Evolutionary conservation across 345 rosid species (phyloP), one percentile per base, ranked within the genome.

Genomic region (Isatis tinctoria): DNA sequence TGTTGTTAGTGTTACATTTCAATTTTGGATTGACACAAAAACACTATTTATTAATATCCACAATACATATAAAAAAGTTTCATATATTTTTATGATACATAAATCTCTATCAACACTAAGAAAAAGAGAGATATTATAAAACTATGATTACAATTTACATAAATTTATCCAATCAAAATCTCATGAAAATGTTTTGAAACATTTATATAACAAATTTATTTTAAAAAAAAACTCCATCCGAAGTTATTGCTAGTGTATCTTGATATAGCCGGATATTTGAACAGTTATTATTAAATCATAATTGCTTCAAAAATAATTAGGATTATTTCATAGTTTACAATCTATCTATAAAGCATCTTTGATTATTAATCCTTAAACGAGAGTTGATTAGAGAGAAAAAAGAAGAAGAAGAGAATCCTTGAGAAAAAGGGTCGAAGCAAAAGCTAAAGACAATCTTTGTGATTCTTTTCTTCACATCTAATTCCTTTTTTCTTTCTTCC

Each of bases 381-480:
- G 2, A 66, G 41, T 63, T 39, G 60, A 59, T 48, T 49, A 67
- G 72, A 61, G 35, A 57, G 35, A 16, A 4, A 0, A 24, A n/a
- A 4, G 40, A 11, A 36, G 4, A 44, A 18, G 12, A 28, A 47
- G 59, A 57, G 39, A 36, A 74, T 65, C 59, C 22, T 65, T 57
- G 49, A 44, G 49, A 56, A 56, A 22, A 56, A 56, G 72, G 24
- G 58, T 56, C 10, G 59, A 74, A 45, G 66, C 72, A 24, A 33
- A 73, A 56, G 77, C 66, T 74, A 65, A 45, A 45, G 49, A 67
- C 43, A 20, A 67, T 36, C 44, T 32, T n/a, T 28, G 26, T 74
- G 63, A 60, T 75, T 43, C 69, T 61, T 75, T 60, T 51, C 74
- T 75, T 68, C 20, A 41, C 49, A 51, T 40, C 74, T 40, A 18